Evolutionary conservation across 2,329 filamentous ascomycete species (phyloP), one percentile per base, ranked within the genome.

Genomic region (Geosmithia flava): DNA sequence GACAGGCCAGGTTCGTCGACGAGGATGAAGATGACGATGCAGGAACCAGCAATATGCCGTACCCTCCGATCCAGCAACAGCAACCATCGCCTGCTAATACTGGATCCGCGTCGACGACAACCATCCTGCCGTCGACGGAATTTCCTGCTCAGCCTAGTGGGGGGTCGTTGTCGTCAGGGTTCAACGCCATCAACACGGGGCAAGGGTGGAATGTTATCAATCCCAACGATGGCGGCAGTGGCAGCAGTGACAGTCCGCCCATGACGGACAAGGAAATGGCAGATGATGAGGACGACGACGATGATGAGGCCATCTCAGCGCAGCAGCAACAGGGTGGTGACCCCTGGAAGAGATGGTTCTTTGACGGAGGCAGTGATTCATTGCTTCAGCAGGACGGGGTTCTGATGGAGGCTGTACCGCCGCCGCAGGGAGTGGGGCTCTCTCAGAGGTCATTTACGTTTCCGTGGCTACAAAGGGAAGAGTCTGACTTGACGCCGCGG

Each of bases 1-100:
- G 56, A 2, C 55, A 55, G 37, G 57, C 54, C 7, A 51, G 53
- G 8, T 59, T 61, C 47, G 55, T 53, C 15, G 55, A 59, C 29
- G 59, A 56, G 13, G 54, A 58, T 8, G 40, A 47, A 8, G 47
- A 49, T n/a, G 44, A 27, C 2, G 30, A 44, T 11, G 16, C 11
- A 27, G 30, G 27, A 17, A 42, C 6, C 15, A 42, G 37, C 46
- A 30, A 30, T 30, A n/a, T 27, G n/a, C 45, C 19, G 29, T 37
- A 37, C 33, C 33, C 33, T 13, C 15, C 33, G 33, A 16, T 37
- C 6, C 33, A 37, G 33, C 33, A 37, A 16, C 33, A 37, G 11
- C 11, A 37, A 13, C 33, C 33, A 13, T 37, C 33, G 33, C 33
- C 33, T 37, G 33, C 33, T 11, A 13, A 11, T 11, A 16, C 33